Evolutionary conservation across 2,329 filamentous ascomycete genomes (phyloP).

Genomic region (Epichloe typhina): DNA sequence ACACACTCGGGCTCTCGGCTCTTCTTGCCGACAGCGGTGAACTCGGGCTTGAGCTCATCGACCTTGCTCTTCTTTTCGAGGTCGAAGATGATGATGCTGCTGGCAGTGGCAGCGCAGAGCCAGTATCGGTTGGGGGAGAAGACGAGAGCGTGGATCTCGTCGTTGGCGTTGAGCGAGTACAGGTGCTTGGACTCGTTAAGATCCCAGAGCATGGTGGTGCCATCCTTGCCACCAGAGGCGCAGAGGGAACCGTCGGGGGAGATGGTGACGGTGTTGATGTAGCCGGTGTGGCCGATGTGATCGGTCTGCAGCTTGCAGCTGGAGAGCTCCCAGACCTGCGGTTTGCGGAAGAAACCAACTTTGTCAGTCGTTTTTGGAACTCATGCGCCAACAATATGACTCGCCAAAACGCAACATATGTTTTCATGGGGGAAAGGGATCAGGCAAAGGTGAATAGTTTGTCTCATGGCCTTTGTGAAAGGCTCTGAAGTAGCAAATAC

Average conservation of each 20-base stretch:
- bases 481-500: conserved; percentile 99
- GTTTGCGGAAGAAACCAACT: neutral
- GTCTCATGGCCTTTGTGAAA: conserved; percentile 76
- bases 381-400: neutral
- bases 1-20: conserved; percentile 97
- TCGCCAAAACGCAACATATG: neutral
- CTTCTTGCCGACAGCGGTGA: conserved; percentile 96
- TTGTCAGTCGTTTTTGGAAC: conserved; percentile 3
- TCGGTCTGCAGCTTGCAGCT: conserved; percentile 99
- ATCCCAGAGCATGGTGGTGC: conserved; percentile 99
- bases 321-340: conserved; percentile 95
- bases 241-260: conserved; percentile 96
- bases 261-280: conserved; percentile 99
- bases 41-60: conserved; percentile 98
- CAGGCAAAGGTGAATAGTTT: conserved; percentile 82
- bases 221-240: conserved; percentile 98
- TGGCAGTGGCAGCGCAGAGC: conserved; percentile 95
- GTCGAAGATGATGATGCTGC: conserved; percentile 99
- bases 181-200: conserved; percentile 99
- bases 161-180: conserved; percentile 97
- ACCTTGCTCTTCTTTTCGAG: conserved; percentile 99
- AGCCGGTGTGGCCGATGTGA: conserved; percentile 98
- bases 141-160: conserved; percentile 99
- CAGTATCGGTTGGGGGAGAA: conserved; percentile 99
- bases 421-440: conserved; percentile 26